Evolutionary conservation across 2,329 filamentous ascomycete species (phyloP).

Genomic region (Trichoderma hamatum): DNA sequence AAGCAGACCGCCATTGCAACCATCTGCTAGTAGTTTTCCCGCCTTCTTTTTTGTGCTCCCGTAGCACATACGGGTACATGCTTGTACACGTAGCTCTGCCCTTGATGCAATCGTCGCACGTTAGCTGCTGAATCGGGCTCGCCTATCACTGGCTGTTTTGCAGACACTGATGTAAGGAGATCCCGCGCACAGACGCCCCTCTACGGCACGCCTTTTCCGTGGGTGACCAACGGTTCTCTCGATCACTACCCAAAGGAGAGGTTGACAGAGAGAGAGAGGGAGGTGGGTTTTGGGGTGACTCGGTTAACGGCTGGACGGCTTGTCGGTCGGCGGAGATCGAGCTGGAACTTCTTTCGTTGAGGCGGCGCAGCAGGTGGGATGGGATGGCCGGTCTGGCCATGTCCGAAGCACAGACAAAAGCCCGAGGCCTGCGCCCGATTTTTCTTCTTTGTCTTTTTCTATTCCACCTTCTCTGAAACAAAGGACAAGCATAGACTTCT

Average conservation of each 20-base stretch:
- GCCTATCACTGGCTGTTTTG: background rate
- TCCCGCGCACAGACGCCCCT: conserved; percentile 8
- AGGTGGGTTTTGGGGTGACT: background rate
- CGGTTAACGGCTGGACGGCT: background rate
- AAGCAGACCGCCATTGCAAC: background rate
- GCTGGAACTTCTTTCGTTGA: conserved; percentile 8
- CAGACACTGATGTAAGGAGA: conserved; percentile 8
- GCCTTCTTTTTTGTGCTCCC: background rate
- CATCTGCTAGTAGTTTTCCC: background rate
- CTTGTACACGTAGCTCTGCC: background rate
- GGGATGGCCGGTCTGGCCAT: background rate
- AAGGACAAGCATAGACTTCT: background rate
- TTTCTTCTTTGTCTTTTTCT: background rate
- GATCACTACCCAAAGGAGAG: background rate
- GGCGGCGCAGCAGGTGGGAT: conserved; percentile 12
- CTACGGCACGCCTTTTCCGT: conserved; percentile 21
- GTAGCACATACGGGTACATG: background rate
- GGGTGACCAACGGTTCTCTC: background rate
- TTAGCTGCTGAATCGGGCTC: conserved; percentile 1
- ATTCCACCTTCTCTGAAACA: background rate
- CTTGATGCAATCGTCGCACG: conserved; percentile 2
- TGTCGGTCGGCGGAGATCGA: background rate
- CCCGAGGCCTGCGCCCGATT: background rate
- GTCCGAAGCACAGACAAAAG: background rate
- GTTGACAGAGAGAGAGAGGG: background rate